Evolutionary conservation across 2,329 filamentous ascomycete species (phyloP).

Genomic region (Alternaria metachromatica): DNA sequence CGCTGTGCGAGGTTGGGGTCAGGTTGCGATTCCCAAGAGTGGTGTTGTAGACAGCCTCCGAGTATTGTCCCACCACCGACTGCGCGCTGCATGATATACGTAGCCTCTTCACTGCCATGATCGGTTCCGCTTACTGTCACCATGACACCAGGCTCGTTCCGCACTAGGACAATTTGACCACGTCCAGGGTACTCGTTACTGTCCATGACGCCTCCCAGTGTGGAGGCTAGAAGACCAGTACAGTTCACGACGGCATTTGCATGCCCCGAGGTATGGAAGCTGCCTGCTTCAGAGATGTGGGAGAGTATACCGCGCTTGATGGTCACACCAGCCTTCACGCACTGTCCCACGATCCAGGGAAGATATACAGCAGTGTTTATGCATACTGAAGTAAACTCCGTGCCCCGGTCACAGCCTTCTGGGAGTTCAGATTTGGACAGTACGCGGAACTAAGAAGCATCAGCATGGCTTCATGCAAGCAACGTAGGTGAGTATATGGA

Average conservation of each 20-base stretch:
- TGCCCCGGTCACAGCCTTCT: slow-evolving; percentile 72
- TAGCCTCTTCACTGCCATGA: slow-evolving; percentile 73
- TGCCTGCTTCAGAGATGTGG: slow-evolving; percentile 76
- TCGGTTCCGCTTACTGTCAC: slow-evolving; percentile 73
- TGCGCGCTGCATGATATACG: slow-evolving; percentile 85
- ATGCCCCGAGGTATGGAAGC: slow-evolving; percentile 62
- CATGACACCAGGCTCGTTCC: slow-evolving; percentile 79
- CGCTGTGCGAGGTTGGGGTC: slow-evolving; percentile 80
- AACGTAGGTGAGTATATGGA: not conserved
- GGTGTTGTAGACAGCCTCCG: slow-evolving; percentile 82
- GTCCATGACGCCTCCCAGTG: slow-evolving; percentile 83
- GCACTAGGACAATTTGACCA: slow-evolving; percentile 83
- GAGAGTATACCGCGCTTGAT: slow-evolving; percentile 54
- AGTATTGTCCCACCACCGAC: slow-evolving; percentile 78
- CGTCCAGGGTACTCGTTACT: slow-evolving; percentile 74
- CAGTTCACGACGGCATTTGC: slow-evolving; percentile 82
- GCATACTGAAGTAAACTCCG: slow-evolving; percentile 82
- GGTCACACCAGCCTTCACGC: slow-evolving; percentile 73
- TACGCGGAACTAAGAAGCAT: slow-evolving; percentile 62
- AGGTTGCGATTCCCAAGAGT: slow-evolving; percentile 78
- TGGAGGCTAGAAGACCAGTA: slow-evolving; percentile 77
- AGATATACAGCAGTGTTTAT: slow-evolving; percentile 92
- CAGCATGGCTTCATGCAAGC: not conserved
- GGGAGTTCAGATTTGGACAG: slow-evolving; percentile 64
- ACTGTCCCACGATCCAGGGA: slow-evolving; percentile 82